Percentiles rank a stretch among this genome's conserved stretches.
Conservation (phyloP, 1,139 yeast species). For the Magnusiomyces suaveolens region DNA sequence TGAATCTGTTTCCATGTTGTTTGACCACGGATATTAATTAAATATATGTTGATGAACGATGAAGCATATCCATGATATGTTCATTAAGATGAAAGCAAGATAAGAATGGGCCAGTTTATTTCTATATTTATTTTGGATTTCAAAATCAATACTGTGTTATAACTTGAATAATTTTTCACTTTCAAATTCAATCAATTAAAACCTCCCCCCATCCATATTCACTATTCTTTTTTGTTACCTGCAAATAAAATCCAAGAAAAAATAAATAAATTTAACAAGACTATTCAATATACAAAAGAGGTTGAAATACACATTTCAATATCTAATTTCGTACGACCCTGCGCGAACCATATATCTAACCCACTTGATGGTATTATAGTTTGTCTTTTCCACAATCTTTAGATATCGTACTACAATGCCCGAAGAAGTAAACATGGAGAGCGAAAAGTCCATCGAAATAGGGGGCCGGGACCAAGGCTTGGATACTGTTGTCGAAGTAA, state of each 20-base stretch:
- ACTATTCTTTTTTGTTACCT: too few species aligned
- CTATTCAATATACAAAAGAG: not conserved
- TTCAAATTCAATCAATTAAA: too few species aligned
- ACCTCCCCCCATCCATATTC: too few species aligned
- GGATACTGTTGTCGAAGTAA: constrained; percentile 29
- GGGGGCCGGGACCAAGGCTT: constrained; percentile 67
- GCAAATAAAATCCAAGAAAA: too few species aligned
- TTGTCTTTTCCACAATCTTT: constrained; percentile 55
- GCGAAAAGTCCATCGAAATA: constrained; percentile 55
- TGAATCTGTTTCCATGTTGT: constrained; percentile 86
- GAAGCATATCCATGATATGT: too few species aligned
- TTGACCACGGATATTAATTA: constrained; percentile 46
- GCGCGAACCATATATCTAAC: constrained; percentile 67
- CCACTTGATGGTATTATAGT: constrained; percentile 76
- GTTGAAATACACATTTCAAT: not conserved
- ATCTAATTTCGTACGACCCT: constrained; percentile 69
- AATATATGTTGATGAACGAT: not conserved
- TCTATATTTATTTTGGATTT: too few species aligned
- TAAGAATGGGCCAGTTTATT: too few species aligned
- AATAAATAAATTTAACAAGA: too few species aligned
- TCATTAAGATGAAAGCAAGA: too few species aligned
- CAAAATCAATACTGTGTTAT: too few species aligned
- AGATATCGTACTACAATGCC: constrained; percentile 69
- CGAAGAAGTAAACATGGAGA: constrained; percentile 71
- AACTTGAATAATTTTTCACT: too few species aligned